Percentiles rank a stretch among this genome's conserved stretches.
Conservation (phyloP, 2,329 filamentous ascomycete species). For the Hypoxylon sp. region DNA sequence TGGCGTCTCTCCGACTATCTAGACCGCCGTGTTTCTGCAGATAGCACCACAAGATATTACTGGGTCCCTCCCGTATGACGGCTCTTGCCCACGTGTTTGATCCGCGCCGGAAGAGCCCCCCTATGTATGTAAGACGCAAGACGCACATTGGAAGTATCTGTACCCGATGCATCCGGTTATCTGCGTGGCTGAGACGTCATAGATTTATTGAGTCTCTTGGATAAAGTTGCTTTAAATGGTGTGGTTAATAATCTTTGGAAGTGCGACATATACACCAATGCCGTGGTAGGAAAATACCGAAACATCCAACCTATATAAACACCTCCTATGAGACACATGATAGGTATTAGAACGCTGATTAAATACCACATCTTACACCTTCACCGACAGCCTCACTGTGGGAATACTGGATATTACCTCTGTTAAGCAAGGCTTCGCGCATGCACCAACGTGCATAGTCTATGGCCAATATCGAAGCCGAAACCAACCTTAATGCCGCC, state of each 20-base stretch:
- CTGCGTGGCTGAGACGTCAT: conserved; percentile 25
- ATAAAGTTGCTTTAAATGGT: neutral
- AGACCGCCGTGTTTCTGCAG: conserved; percentile 27
- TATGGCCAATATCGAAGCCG: conserved; percentile 7
- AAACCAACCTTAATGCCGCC: conserved; percentile 2
- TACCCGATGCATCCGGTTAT: conserved; percentile 15
- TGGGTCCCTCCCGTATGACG: conserved; percentile 27
- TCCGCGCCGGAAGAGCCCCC: conserved; percentile 34
- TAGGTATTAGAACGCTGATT: neutral
- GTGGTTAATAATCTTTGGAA: neutral
- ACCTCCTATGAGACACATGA: neutral
- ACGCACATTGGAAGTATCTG: conserved; percentile 26
- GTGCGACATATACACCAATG: neutral
- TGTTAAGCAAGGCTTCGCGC: conserved; percentile 8
- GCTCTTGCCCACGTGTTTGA: conserved; percentile 43
- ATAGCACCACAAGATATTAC: conserved; percentile 27
- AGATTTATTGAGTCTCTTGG: neutral
- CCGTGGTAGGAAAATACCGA: neutral
- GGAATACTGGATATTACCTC: conserved; percentile 9
- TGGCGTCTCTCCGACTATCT: conserved; percentile 10
- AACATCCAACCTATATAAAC: neutral
- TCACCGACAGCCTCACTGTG: neutral
- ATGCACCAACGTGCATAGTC: conserved; percentile 16
- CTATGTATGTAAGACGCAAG: conserved; percentile 39
- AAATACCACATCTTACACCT: neutral